These are phyloP conservation scores for Tricholomella constricta DNA, from an alignment of 768 basidiomycete species.

Conservation along the genomic window DNA sequence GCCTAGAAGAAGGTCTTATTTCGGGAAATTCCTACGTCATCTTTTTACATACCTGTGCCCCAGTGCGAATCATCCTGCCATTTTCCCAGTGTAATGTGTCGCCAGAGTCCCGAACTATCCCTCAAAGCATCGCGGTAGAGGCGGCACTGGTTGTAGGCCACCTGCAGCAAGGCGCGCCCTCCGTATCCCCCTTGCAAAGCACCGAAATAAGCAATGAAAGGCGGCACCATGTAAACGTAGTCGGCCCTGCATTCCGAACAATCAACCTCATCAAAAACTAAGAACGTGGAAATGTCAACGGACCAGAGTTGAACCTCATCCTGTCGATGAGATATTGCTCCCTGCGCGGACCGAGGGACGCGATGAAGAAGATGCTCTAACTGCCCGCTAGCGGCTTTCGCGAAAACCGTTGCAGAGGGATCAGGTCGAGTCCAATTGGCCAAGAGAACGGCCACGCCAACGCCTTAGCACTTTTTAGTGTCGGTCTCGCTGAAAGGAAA, in stretches of 20 bases:
- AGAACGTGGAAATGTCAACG: background rate
- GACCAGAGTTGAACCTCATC: conserved; percentile 58
- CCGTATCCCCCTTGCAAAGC: conserved; percentile 40
- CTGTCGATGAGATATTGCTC: conserved; percentile 61
- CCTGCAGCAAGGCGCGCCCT: conserved; percentile 39
- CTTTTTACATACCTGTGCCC: conserved; percentile 47
- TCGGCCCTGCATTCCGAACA: conserved; percentile 44
- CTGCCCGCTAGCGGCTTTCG: conserved; percentile 45
- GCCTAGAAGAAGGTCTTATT: conserved; percentile 29
- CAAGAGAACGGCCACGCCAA: conserved; percentile 54
- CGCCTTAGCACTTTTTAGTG: conserved; percentile 31
- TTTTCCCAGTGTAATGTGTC: conserved; percentile 52
- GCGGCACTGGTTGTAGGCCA: conserved; percentile 56
- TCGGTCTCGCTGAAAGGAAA: background rate
- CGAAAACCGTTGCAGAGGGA: conserved; percentile 34
- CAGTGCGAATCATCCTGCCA: conserved; percentile 52
- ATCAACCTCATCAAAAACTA: background rate
- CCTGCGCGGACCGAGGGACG: conserved; percentile 45
- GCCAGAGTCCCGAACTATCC: conserved; percentile 53
- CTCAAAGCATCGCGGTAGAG: conserved; percentile 58
- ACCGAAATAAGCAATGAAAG: conserved; percentile 69
- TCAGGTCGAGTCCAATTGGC: conserved; percentile 53
- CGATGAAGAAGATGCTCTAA: conserved; percentile 47
- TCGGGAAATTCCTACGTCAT: background rate
- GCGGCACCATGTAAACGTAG: conserved; percentile 63